Percentiles rank a stretch among this genome's conserved stretches.
These are phyloP conservation scores for Apiospora kogelbergensis DNA, from an alignment of 2,329 filamentous ascomycete species.

Conservation along the genomic window DNA sequence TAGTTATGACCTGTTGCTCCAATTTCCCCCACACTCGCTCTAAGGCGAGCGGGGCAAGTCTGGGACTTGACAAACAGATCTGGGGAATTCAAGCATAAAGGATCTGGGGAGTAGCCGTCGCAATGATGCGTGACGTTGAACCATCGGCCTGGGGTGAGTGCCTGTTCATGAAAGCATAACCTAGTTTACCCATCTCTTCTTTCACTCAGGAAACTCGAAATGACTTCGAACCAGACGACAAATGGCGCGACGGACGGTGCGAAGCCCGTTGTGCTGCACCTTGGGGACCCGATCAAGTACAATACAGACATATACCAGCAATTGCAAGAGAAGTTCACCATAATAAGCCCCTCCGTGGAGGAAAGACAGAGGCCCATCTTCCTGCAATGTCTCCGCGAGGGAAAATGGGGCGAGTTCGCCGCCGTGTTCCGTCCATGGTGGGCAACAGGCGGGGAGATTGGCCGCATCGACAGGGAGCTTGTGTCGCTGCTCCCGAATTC, in stretches of 20 bases:
- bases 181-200: neutral
- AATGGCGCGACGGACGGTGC: neutral
- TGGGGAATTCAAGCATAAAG: neutral
- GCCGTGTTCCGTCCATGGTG: conserved; percentile 59
- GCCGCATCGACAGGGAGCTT: conserved; percentile 59
- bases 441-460: conserved; percentile 66
- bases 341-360: conserved; percentile 36
- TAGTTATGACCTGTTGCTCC: neutral
- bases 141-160: too few species aligned
- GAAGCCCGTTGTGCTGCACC: conserved; percentile 30
- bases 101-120: neutral
- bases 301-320: conserved; percentile 30
- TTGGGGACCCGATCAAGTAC: conserved; percentile 32
- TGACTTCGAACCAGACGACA: neutral
- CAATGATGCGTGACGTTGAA: neutral
- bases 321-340: conserved; percentile 28
- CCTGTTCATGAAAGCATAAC: neutral
- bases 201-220: neutral
- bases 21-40: neutral
- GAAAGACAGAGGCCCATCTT: conserved; percentile 39
- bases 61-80: neutral
- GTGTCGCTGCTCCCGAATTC: conserved; percentile 53
- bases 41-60: neutral
- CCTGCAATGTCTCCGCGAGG: conserved; percentile 35
- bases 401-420: conserved; percentile 42